Evolutionary conservation across 352 stramenopile species (phyloP).

Genomic region (Halophytophthora polymorphica): DNA sequence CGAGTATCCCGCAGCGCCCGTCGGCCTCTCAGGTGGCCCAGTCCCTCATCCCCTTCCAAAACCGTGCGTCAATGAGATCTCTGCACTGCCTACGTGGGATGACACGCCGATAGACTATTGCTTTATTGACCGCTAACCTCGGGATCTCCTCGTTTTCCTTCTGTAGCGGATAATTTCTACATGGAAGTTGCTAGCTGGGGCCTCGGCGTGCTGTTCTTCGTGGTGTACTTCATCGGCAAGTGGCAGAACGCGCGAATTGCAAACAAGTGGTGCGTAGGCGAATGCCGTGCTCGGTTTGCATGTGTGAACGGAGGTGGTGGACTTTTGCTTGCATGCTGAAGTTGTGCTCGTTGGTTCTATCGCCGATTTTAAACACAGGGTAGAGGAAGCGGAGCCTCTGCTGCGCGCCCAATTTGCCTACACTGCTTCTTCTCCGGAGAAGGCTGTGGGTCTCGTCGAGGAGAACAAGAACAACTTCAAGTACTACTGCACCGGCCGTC

Average conservation of each 20-base stretch:
- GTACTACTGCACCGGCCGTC: constrained; percentile 81
- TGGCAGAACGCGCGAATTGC: constrained; percentile 63
- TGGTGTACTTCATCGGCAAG: constrained; percentile 65
- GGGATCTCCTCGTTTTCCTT: background rate
- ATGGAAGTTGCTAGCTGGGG: constrained; percentile 45
- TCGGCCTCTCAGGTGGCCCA: constrained; percentile 24
- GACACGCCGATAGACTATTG: background rate
- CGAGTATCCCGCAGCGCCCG: constrained; percentile 9
- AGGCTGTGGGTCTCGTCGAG: constrained; percentile 59
- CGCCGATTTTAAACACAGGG: constrained; percentile 21
- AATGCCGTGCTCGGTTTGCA: background rate
- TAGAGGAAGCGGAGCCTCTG: constrained; percentile 61
- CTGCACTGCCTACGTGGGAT: background rate
- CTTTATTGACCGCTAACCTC: background rate
- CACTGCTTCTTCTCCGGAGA: constrained; percentile 56
- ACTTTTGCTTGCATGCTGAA: constrained; percentile 1
- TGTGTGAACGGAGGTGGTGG: background rate
- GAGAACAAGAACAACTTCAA: constrained; percentile 79
- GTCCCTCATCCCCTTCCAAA: constrained; percentile 35
- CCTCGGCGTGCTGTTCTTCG: constrained; percentile 46
- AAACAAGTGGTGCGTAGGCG: constrained; percentile 49
- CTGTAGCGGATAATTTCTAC: constrained; percentile 44
- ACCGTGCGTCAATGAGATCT: constrained; percentile 17
- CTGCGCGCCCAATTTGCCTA: constrained; percentile 74
- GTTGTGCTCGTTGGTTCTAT: background rate